Conservation (phyloP, 805 yeast genomes). For the Kodamaea hsintzibuensis region DNA sequence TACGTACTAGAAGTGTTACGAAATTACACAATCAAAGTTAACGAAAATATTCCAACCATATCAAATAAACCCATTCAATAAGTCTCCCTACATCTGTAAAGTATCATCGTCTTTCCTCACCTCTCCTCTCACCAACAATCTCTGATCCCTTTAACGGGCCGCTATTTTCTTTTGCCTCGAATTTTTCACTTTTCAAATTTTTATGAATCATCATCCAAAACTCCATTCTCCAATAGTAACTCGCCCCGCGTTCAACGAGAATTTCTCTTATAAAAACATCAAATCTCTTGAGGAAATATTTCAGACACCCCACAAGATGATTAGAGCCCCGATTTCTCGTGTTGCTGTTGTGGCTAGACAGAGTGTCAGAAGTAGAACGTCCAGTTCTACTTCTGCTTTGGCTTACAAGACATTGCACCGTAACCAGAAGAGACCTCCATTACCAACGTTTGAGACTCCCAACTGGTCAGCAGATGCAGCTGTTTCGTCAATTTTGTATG, state of each 20-base stretch:
- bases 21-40: too few species aligned
- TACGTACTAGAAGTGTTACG: too few species aligned
- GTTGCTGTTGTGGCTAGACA: slow-evolving; percentile 2
- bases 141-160: not conserved
- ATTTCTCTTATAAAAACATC: not conserved
- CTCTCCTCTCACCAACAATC: not conserved
- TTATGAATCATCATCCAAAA: not conserved
- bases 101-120: too few species aligned
- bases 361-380: slow-evolving; percentile 22
- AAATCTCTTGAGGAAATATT: not conserved
- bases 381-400: slow-evolving; percentile 86
- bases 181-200: not conserved
- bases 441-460: slow-evolving; percentile 92
- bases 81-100: too few species aligned
- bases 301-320: not conserved
- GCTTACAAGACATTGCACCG: slow-evolving; percentile 92
- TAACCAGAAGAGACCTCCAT: slow-evolving; percentile 81
- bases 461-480: slow-evolving; percentile 96
- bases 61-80: too few species aligned
- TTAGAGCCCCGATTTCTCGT: slow-evolving; percentile 4
- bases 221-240: not conserved
- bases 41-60: too few species aligned
- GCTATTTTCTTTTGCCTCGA: not conserved
- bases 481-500: slow-evolving; percentile 91
- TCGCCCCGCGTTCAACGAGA: not conserved